Evolutionary conservation across 257 asterid species (phyloP).

Genomic region (Salvia miltiorrhiza): DNA sequence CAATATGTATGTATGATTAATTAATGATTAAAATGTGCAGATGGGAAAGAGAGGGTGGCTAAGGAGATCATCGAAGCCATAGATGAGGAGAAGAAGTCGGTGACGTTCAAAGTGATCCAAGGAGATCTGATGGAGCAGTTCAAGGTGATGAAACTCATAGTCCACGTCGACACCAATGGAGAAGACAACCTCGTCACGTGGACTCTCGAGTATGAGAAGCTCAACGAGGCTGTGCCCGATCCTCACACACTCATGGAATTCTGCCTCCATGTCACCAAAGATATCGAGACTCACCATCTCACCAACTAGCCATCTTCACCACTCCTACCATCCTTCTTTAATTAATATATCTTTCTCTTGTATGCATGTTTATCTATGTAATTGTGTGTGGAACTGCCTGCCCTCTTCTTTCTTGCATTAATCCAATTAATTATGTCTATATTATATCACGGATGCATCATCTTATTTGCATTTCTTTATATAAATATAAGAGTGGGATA

Average conservation of each 20-base stretch:
- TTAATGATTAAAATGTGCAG: no score
- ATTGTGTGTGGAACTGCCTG: no score
- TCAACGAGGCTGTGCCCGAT: conserved; percentile 26
- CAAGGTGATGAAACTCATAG: conserved; percentile 18
- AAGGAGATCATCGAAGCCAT: conserved; percentile 38
- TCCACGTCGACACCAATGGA: conserved; percentile 30
- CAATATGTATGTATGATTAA: no score
- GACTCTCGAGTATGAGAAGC: conserved; percentile 41
- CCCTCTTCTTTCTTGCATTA: no score
- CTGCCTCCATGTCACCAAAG: conserved; percentile 30
- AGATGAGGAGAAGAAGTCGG: conserved; percentile 37
- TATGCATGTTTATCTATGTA: no score
- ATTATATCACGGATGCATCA: no score
- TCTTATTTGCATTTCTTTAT: no score
- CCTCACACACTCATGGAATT: conserved; percentile 33
- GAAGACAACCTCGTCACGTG: conserved; percentile 35
- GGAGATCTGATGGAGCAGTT: conserved; percentile 45
- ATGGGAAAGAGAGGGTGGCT: conserved; percentile 33
- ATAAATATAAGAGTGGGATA: no score
- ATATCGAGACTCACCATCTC: conserved; percentile 40
- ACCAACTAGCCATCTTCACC: no score
- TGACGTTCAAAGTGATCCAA: conserved; percentile 32
- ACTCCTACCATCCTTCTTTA: no score
- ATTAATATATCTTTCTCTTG: no score
- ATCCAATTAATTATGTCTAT: no score